phyloP scores from a whole-genome alignment of 768 basidiomycete genomes.

The Mycena kentingensis region DNA sequence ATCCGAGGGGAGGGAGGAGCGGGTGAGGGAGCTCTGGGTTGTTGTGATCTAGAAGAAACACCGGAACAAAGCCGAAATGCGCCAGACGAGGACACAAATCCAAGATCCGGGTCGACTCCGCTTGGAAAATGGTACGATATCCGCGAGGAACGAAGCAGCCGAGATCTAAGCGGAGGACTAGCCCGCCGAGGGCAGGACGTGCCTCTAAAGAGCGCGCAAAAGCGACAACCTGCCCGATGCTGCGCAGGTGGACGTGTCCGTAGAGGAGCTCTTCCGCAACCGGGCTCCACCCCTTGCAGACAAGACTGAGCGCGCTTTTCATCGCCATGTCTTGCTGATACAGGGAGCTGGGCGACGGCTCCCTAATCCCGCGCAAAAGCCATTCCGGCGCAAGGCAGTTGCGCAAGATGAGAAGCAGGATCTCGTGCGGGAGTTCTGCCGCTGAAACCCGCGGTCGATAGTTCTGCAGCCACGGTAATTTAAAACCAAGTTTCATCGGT shows the following conservation, averaged over 20 bases:
- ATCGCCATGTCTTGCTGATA: conserved; percentile 27
- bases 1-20: neutral
- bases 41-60: neutral
- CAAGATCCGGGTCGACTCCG: neutral
- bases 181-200: conserved; percentile 2
- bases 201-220: conserved; percentile 24
- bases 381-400: conserved; percentile 26
- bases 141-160: conserved; percentile 11
- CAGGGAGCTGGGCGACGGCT: conserved; percentile 20
- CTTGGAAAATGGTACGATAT: conserved; percentile 14
- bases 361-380: conserved; percentile 21
- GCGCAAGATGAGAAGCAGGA: conserved; percentile 28
- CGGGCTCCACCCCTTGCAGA: conserved; percentile 31
- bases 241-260: conserved; percentile 27
- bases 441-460: too few relatives aligned
- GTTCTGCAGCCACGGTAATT: too few relatives aligned
- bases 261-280: conserved; percentile 29
- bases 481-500: too few relatives aligned
- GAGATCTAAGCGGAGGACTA: conserved; percentile 20
- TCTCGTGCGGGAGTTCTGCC: conserved; percentile 25
- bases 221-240: conserved; percentile 24
- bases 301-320: conserved; percentile 25
- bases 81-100: conserved; percentile 4
- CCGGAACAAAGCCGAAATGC: conserved; percentile 5
- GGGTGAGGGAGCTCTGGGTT: neutral